Evolutionary conservation across 306 rosid species (phyloP).

Genomic region (Trifolium dubium): DNA sequence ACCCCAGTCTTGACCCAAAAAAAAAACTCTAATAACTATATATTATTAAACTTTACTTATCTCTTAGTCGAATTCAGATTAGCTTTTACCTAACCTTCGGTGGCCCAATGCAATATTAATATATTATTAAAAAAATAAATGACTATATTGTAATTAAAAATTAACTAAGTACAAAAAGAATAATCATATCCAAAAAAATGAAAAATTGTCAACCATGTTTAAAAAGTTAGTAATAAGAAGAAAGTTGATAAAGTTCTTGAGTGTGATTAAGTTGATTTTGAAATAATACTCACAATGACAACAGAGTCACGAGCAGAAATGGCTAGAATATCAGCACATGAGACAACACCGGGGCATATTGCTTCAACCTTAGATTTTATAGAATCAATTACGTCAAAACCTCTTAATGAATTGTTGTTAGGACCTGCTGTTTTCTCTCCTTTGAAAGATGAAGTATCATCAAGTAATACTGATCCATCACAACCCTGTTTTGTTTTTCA

Average conservation of each 20-base stretch:
- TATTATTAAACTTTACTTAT: too few species aligned
- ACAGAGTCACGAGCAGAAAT: conserved; percentile 88
- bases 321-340: conserved; percentile 83
- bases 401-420: conserved; percentile 61
- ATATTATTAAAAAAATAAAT: too few species aligned
- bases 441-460: conserved; percentile 56
- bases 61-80: too few species aligned
- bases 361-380: conserved; percentile 62
- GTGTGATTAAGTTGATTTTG: not conserved
- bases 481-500: conserved; percentile 64
- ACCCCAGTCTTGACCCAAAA: too few species aligned
- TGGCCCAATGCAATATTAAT: too few species aligned
- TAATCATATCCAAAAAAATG: not conserved
- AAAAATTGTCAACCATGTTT: too few species aligned
- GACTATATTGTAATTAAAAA: too few species aligned
- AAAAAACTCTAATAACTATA: too few species aligned
- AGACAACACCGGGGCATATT: conserved; percentile 68
- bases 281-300: conserved; percentile 48
- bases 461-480: conserved; percentile 79
- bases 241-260: not conserved
- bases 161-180: not conserved
- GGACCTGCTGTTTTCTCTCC: conserved; percentile 83
- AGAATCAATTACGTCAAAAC: conserved; percentile 62
- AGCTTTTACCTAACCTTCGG: too few species aligned
- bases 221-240: too few species aligned